Conservation (phyloP, 768 basidiomycete species). For the Auricularia cornea region DNA sequence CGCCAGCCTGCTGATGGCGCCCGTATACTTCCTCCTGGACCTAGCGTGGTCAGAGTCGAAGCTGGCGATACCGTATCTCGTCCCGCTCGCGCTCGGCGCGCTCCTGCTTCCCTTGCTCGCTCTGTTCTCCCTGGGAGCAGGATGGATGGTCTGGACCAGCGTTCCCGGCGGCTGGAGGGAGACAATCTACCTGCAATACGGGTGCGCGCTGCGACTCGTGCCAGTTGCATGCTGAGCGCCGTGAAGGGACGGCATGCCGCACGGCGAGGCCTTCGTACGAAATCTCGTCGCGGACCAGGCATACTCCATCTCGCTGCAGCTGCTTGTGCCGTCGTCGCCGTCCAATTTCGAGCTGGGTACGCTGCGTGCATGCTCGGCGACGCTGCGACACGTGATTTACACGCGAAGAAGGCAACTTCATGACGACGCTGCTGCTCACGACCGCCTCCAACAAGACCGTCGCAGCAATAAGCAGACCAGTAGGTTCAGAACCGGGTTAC, state of each 20-base stretch:
- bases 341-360: slow-evolving; percentile 55
- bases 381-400: not conserved
- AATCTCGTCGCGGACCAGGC: slow-evolving; percentile 49
- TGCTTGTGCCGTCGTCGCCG: slow-evolving; percentile 56
- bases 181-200: slow-evolving; percentile 68
- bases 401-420: slow-evolving; percentile 57
- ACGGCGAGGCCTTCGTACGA: slow-evolving; percentile 48
- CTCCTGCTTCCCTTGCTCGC: slow-evolving; percentile 55
- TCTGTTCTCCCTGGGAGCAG: slow-evolving; percentile 55
- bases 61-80: slow-evolving; percentile 25
- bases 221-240: not conserved
- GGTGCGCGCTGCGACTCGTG: slow-evolving; percentile 37
- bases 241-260: slow-evolving; percentile 59
- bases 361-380: not conserved
- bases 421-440: slow-evolving; percentile 56
- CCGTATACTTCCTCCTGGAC: not conserved
- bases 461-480: slow-evolving; percentile 51
- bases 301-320: slow-evolving; percentile 65
- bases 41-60: not conserved
- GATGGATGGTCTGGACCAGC: slow-evolving; percentile 66
- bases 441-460: slow-evolving; percentile 59
- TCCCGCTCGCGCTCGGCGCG: slow-evolving; percentile 56
- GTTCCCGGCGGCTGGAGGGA: slow-evolving; percentile 64
- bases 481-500: too few relatives aligned
- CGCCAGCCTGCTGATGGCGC: not conserved